Evolutionary conservation across 331 rosid genomes (phyloP).

Genomic region (Acacia pycnantha): DNA sequence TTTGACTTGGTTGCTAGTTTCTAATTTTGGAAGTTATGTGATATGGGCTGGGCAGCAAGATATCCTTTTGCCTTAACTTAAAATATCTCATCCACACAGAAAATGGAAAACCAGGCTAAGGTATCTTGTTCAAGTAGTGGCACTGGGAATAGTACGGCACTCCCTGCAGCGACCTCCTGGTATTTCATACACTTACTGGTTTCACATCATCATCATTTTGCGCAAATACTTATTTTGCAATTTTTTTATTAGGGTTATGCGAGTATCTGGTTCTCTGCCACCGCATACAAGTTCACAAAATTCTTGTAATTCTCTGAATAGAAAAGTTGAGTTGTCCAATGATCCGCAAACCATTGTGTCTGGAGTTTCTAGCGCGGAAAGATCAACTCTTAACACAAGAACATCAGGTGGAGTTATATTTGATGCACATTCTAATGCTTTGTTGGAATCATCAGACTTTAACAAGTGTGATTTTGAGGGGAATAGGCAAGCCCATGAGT

Average conservation of each 20-base stretch:
- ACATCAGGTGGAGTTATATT: conserved; percentile 27
- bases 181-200: conserved; percentile 22
- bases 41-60: background rate
- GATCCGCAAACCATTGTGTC: conserved; percentile 28
- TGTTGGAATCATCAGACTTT: conserved; percentile 18
- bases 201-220: background rate
- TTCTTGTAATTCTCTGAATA: conserved; percentile 25
- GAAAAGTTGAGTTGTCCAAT: conserved; percentile 33
- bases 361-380: conserved; percentile 28
- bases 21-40: background rate
- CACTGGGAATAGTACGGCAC: conserved; percentile 16
- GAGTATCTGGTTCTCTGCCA: conserved; percentile 43
- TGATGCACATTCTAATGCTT: conserved; percentile 27
- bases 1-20: conserved; percentile 6
- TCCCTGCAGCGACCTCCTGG: conserved; percentile 42
- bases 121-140: conserved; percentile 35
- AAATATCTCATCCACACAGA: conserved; percentile 20
- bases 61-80: conserved; percentile 11
- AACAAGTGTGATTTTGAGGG: conserved; percentile 22
- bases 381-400: conserved; percentile 25
- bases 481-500: conserved; percentile 30
- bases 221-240: conserved; percentile 13
- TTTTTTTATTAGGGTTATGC: conserved; percentile 39
- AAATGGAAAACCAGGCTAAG: conserved; percentile 37
- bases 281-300: conserved; percentile 24